phyloP scores from a whole-genome alignment of 352 stramenopile species.

The Pythium pyrilobum region DNA sequence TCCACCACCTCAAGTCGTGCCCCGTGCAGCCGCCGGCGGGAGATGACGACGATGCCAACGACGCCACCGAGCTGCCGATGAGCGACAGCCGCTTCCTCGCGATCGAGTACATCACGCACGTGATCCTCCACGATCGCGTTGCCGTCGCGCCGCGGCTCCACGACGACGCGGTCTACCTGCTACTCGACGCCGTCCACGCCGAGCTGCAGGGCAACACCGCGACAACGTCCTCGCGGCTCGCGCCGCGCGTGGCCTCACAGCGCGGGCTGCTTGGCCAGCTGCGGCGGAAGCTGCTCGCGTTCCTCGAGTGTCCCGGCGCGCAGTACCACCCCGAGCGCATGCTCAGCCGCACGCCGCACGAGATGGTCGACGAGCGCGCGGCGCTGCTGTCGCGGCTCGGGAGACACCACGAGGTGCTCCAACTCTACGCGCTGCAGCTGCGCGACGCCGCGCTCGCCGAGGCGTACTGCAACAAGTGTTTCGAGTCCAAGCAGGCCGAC shows the following conservation, averaged over 20 bases:
- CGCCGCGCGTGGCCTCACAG: constrained; percentile 52
- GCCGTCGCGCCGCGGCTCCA: constrained; percentile 46
- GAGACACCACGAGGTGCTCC: constrained; percentile 74
- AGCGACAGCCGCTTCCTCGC: constrained; percentile 57
- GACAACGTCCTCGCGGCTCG: constrained; percentile 21
- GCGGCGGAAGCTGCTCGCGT: constrained; percentile 56
- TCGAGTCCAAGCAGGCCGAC: constrained; percentile 62
- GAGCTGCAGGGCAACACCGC: constrained; percentile 21
- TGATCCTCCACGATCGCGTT: constrained; percentile 41
- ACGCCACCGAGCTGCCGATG: constrained; percentile 35
- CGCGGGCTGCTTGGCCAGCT: constrained; percentile 48
- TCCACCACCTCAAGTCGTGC: constrained; percentile 71
- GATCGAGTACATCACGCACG: constrained; percentile 76
- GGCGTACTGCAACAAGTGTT: constrained; percentile 79
- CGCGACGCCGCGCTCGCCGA: constrained; percentile 68
- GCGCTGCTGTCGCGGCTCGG: constrained; percentile 68
- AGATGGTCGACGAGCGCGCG: constrained; percentile 81
- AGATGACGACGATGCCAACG: constrained; percentile 2
- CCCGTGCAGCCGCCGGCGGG: constrained; percentile 4
- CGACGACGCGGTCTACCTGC: constrained; percentile 73
- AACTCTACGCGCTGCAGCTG: constrained; percentile 74
- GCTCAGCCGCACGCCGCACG: constrained; percentile 58
- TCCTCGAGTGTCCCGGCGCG: constrained; percentile 48
- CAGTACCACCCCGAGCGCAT: constrained; percentile 77
- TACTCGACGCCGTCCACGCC: constrained; percentile 63